A percentile compares a stretch with the other conserved stretches of the same genome.
These are phyloP conservation scores for Arthromyces matolae DNA, from an alignment of 768 basidiomycete species.

Conservation along the genomic window DNA sequence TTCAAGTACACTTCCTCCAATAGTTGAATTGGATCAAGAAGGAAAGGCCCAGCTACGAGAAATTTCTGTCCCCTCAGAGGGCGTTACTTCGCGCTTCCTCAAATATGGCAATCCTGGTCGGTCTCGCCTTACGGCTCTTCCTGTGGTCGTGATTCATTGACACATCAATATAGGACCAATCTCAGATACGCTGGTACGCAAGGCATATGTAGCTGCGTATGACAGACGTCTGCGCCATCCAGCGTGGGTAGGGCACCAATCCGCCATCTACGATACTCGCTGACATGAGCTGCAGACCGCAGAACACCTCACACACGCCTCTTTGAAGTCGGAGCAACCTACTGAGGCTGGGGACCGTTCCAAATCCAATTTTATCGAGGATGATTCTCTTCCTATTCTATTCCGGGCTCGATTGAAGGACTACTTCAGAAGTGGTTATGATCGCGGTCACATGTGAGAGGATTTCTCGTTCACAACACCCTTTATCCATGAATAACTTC, in stretches of 20 bases:
- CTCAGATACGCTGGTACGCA: constrained; percentile 71
- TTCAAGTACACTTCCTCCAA: constrained; percentile 27
- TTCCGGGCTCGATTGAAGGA: constrained; percentile 87
- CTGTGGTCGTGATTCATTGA: neutral
- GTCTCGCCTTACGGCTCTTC: constrained; percentile 16
- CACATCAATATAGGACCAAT: constrained; percentile 63
- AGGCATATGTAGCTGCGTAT: constrained; percentile 86
- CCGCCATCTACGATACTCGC: neutral
- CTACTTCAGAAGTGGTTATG: constrained; percentile 91
- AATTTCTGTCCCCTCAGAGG: constrained; percentile 26
- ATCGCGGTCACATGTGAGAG: constrained; percentile 93
- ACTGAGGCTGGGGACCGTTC: constrained; percentile 57
- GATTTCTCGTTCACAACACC: neutral
- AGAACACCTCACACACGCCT: constrained; percentile 84
- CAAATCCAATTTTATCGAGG: constrained; percentile 81
- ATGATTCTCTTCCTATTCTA: constrained; percentile 64
- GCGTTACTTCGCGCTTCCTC: constrained; percentile 38
- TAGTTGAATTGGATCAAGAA: constrained; percentile 43
- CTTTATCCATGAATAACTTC: constrained; percentile 1
- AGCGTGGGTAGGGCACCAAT: constrained; percentile 69
- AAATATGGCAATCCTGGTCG: constrained; percentile 83
- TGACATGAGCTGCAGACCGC: constrained; percentile 63
- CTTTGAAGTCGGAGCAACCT: constrained; percentile 45
- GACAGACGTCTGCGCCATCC: constrained; percentile 89
- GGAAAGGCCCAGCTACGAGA: constrained; percentile 42